Evolutionary conservation across 768 basidiomycete species (phyloP).

Genomic region (Auriculariales sp.): DNA sequence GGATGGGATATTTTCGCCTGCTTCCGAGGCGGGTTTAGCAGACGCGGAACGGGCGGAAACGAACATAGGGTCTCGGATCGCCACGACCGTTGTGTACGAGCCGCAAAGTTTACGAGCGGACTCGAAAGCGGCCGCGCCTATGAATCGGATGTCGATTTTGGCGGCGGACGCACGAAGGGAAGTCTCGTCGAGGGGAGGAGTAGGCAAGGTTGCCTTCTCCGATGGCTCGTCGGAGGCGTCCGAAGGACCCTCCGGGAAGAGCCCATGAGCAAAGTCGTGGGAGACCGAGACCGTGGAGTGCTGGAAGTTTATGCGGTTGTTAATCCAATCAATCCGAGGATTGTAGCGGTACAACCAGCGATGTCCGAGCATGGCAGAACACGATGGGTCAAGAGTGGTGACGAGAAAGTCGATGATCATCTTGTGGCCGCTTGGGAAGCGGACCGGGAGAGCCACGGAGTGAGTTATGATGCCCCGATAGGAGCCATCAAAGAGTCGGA

Average conservation of each 20-base stretch:
- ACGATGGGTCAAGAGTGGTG: not conserved
- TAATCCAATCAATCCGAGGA: slow-evolving; percentile 12
- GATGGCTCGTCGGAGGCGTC: slow-evolving; percentile 14
- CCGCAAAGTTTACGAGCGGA: not conserved
- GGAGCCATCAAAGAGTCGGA: slow-evolving; percentile 15
- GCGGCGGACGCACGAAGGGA: not conserved
- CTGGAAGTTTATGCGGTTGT: not conserved
- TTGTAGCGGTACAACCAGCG: slow-evolving; percentile 10
- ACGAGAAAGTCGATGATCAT: not conserved
- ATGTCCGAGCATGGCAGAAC: slow-evolving; percentile 6
- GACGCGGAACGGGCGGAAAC: not conserved
- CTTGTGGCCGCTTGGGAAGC: not conserved
- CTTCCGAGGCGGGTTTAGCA: not conserved
- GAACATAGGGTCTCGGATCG: not conserved
- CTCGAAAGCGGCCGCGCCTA: not conserved
- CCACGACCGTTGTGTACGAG: not conserved
- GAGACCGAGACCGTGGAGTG: not conserved
- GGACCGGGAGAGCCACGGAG: not conserved
- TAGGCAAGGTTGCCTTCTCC: slow-evolving; percentile 13
- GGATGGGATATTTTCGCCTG: not conserved
- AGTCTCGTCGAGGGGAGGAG: not conserved
- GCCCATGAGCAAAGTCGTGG: not conserved
- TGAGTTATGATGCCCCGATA: not conserved
- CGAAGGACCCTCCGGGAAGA: slow-evolving; percentile 17
- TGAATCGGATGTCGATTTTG: not conserved